These are phyloP conservation scores for Kwoniella sp. DNA, from an alignment of 768 basidiomycete genomes.

Conservation along the genomic window DNA sequence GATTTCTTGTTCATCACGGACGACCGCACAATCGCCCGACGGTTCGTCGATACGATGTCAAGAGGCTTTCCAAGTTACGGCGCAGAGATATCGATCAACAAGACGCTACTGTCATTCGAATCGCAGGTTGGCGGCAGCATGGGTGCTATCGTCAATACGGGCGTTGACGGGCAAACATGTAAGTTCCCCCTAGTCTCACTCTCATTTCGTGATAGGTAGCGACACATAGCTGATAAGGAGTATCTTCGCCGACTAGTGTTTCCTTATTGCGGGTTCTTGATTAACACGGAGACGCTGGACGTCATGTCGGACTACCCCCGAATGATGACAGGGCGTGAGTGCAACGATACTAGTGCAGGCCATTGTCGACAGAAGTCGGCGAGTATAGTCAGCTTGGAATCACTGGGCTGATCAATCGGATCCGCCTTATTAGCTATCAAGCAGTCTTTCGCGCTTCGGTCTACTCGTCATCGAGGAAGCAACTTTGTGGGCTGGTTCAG, in stretches of 20 bases:
- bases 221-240: neutral
- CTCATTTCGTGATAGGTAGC: neutral
- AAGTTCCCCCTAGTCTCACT: neutral
- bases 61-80: slow-evolving; percentile 91
- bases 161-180: slow-evolving; percentile 58
- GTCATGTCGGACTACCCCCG: slow-evolving; percentile 77
- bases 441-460: slow-evolving; percentile 44
- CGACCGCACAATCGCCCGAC: slow-evolving; percentile 63
- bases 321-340: slow-evolving; percentile 66
- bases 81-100: slow-evolving; percentile 82
- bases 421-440: slow-evolving; percentile 43
- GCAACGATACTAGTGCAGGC: neutral
- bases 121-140: slow-evolving; percentile 26
- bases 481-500: slow-evolving; percentile 50
- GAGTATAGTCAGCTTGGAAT: too few species aligned
- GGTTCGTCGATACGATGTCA: slow-evolving; percentile 76
- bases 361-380: too few species aligned
- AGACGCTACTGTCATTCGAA: slow-evolving; percentile 84
- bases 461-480: slow-evolving; percentile 28
- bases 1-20: slow-evolving; percentile 91
- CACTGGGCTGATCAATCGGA: neutral
- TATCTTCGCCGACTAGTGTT: slow-evolving; percentile 59
- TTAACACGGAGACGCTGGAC: slow-evolving; percentile 75
- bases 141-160: slow-evolving; percentile 28
- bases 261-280: slow-evolving; percentile 88